Percentiles rank a stretch among this genome's conserved stretches.
These are phyloP conservation scores for Cephaloascus fragrans DNA, from an alignment of 805 yeast genomes.

Conservation along the genomic window DNA sequence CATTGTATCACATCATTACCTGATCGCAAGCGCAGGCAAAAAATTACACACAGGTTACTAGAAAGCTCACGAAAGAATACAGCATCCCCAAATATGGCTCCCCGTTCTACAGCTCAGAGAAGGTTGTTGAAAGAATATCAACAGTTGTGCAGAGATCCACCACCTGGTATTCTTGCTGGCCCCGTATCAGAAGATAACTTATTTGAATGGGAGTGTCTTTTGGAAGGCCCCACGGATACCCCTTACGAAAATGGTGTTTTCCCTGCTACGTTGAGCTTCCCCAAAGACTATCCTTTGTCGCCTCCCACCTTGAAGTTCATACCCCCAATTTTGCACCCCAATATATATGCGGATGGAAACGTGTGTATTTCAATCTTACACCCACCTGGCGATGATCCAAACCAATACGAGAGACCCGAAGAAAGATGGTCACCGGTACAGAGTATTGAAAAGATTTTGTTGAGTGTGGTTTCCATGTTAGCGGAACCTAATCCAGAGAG, in stretches of 20 bases:
- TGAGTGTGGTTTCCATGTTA: conserved; percentile 91
- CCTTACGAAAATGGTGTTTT: conserved; percentile 86
- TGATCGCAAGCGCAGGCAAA: too few species aligned
- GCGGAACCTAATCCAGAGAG: conserved; percentile 96
- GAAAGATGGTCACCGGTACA: conserved; percentile 99
- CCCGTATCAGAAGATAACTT: conserved; percentile 70
- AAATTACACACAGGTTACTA: too few species aligned
- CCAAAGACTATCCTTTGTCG: conserved; percentile 70
- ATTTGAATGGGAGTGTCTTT: conserved; percentile 74
- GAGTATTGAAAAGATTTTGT: conserved; percentile 89
- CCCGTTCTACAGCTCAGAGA: conserved; percentile 60
- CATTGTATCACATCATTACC: too few species aligned
- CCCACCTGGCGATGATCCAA: conserved; percentile 95
- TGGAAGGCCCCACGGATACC: conserved; percentile 78
- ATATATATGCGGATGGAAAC: conserved; percentile 87
- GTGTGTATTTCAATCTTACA: conserved; percentile 94
- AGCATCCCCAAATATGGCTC: not conserved
- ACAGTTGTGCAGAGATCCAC: conserved; percentile 76
- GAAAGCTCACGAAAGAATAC: too few species aligned
- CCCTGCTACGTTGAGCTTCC: conserved; percentile 65
- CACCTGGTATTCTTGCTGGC: conserved; percentile 94
- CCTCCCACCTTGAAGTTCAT: conserved; percentile 72
- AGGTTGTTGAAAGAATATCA: conserved; percentile 83
- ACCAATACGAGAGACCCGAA: conserved; percentile 89
- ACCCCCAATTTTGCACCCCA: conserved; percentile 86